Base-by-base conservation (phyloP, 306 rosid genomes). In the Fragaria nilgerrensis region DNA sequence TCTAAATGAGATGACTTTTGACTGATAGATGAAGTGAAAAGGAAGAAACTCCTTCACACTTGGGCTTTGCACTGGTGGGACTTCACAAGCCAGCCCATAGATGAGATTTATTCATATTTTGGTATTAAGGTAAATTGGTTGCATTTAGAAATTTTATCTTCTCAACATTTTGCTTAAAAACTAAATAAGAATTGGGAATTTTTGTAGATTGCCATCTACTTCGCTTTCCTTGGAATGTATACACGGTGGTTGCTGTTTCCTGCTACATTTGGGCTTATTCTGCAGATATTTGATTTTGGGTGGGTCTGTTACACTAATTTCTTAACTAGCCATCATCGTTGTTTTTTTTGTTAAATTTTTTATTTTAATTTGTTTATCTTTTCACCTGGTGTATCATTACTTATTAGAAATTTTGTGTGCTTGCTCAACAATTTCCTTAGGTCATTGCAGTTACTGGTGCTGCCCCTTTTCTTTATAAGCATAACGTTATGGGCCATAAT, bases 171-270 rank as follows among this genome's bases (percentile, higher is more conserved):
- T 73, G 59, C 72, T 74, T 48, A 29, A 78, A 64, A 67, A 79
- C 83, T 69, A 68, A 79, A 52, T 56, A 70, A 74, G 72, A 73
- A 75, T 66, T 81, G 45, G 52, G 50, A 25, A 7, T 41, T 75
- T 81, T 68, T 82, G 84, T 88, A 95, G 99, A 89, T 95, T 70
- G 97, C 97, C 43, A 85, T 92, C 77, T 95, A 95, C 84, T 95
- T 95, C 85, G 89, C 99, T 79, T 95, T 95, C 84, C 96, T 95
- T 77, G 99, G 99, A 86, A 92, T 92, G 98, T 95, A 87, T 82
- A 91, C 99, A 43, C 85, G 67, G 72, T 95, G 99, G 99, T 79
- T 92, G 85, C 90, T 95, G 79, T 91, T 89, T 77, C 97, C 91
- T 12, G 97, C 97, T 48, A 85, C 79, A 43, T 89, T 92, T 80